Conservation (phyloP, 2,329 filamentous ascomycete genomes). For the Albophoma yamanashiensis region DNA sequence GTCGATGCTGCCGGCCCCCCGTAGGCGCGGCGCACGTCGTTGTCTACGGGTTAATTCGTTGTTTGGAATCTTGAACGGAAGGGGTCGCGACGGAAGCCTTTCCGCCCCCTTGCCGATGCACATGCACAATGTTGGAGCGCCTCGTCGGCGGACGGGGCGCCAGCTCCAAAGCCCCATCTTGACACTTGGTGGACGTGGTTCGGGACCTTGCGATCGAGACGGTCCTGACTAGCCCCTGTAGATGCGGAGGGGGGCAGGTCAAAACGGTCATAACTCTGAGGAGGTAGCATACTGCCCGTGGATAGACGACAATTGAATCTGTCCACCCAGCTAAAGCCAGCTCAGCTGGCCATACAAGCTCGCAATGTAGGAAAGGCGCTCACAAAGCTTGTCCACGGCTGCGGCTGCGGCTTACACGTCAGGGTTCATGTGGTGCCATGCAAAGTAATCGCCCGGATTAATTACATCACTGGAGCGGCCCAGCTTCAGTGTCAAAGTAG, state of each 20-base stretch:
- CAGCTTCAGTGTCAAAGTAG: too few species aligned
- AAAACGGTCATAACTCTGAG: too few species aligned
- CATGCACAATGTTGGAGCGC: constrained; percentile 12
- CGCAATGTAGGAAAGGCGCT: neutral
- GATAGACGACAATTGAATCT: constrained; percentile 45
- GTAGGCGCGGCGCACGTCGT: constrained; percentile 16
- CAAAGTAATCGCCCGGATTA: too few species aligned
- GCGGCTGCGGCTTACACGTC: neutral
- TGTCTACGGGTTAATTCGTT: constrained; percentile 19
- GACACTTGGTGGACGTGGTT: constrained; percentile 16
- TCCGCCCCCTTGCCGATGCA: neutral
- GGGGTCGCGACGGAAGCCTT: neutral
- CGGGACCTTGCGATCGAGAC: constrained; percentile 14
- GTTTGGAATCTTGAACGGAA: constrained; percentile 17
- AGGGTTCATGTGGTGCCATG: neutral
- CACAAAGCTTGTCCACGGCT: neutral
- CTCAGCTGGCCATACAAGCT: neutral
- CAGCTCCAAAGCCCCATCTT: constrained; percentile 10
- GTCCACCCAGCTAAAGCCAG: constrained; percentile 11
- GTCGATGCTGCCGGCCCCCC: constrained; percentile 44
- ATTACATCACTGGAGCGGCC: too few species aligned
- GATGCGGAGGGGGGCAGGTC: constrained; percentile 15
- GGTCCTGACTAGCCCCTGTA: constrained; percentile 21
- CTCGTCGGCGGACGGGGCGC: constrained; percentile 13
- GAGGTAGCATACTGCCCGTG: neutral